Base-by-base conservation (phyloP, 495 filamentous ascomycete species). In the Sphaerosporella brunnea region DNA sequence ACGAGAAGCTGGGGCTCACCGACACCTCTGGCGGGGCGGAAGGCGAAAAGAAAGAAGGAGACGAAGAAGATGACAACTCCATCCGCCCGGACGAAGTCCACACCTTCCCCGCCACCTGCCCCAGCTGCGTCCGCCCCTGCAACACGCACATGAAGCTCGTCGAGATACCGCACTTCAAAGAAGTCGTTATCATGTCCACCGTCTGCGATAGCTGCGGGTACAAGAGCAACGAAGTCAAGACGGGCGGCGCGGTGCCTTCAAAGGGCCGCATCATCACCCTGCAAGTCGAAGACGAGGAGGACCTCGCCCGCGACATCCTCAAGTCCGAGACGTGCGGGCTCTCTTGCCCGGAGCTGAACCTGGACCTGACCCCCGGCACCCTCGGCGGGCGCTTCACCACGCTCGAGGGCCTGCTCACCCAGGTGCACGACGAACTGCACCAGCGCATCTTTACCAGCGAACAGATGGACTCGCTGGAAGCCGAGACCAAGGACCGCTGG, bases 351-450 rank as follows among this genome's bases (percentile, higher is more conserved):
- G 86, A 96, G 56, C 77, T 94, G 49, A 74, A 76, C 51, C 73
- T 97, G 19, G 72, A 72, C 25, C 83, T 95, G 19, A 79, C 85
- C 58, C 82, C 87, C 0, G 90, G 90, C 35, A 95, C 88, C 0
- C 73, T 96, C 3, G 90, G 90, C 51, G 88, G 88, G n/a, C 78
- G 87, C 34, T 97, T 97, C 68, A 96, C 90, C 8, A 97, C 92
- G 3, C 75, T 96, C 16, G 92, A 96, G 64, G 90, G 90, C 51
- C 73, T 95, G 18, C 69, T 96, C n/a, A 87, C 83, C 0, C 85
- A 96, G 62, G 78, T 97, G 45, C 76, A 85, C 32, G 79, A 93
- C 59, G 87, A 96, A 60, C 69, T 96, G 34, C 76, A 76, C 55
- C 74, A 71, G 32, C 79, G 85, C 48, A 87, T 95, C 54, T 97